These are phyloP conservation scores for Eucalyptus polyanthemos DNA, from an alignment of 345 rosid genomes.

Conservation along the genomic window DNA sequence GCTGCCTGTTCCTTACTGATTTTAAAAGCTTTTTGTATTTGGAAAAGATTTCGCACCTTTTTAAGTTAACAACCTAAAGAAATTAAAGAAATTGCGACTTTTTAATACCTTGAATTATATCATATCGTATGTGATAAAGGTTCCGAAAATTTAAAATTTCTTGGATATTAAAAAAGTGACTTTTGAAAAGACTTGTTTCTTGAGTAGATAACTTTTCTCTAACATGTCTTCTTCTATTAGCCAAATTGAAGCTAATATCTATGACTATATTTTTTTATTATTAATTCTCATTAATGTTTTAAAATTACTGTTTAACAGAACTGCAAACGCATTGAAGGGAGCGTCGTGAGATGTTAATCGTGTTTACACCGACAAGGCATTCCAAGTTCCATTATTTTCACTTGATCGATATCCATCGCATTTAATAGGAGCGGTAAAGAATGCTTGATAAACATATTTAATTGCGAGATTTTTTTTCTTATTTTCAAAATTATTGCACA, in stretches of 20 bases:
- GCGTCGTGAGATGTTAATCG: neutral
- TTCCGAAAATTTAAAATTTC: neutral
- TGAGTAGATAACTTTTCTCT: neutral
- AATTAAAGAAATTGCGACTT: neutral
- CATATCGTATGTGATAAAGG: neutral
- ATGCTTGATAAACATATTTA: neutral
- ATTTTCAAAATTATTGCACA: neutral
- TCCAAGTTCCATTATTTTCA: neutral
- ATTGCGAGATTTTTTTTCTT: neutral
- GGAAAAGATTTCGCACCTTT: neutral
- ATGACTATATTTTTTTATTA: neutral
- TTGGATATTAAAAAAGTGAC: neutral
- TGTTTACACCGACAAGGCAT: neutral
- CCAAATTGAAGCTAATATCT: neutral
- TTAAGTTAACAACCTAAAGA: neutral
- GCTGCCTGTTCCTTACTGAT: neutral
- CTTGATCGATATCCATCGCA: neutral
- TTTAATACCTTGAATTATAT: neutral
- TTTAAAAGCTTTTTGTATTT: neutral
- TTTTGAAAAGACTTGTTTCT: neutral
- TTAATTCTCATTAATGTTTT: neutral
- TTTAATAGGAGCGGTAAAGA: neutral
- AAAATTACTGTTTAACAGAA: neutral
- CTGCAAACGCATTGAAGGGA: neutral
- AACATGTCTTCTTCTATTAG: neutral